Base-by-base conservation (phyloP, 208 protist genomes). In the Perkinsela sp. region DNA sequence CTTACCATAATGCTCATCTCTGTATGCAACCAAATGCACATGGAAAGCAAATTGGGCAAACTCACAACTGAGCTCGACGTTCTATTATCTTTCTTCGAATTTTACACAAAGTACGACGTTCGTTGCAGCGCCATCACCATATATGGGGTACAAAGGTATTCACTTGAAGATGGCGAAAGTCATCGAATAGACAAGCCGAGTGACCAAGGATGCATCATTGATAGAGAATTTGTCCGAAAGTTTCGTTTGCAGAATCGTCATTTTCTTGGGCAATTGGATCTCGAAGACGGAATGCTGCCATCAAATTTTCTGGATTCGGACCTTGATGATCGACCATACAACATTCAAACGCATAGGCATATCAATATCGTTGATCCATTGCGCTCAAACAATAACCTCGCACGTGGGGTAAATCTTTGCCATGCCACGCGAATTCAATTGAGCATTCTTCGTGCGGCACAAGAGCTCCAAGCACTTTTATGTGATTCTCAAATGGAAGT, bases 311-410 rank as follows among this genome's bases (percentile, higher is more conserved):
- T 30, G 16, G 13, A n/a, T 67, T 13, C 2, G 2, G 22, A 30
- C 29, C 13, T 15, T n/a, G 28, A 30, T 2, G 28, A 28, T 13
- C 31, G 48, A 6, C 16, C 15, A 30, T 28, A 29, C 31, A 48
- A 22, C n/a, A 28, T 70, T n/a, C 22, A 31, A 71, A 16, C 22
- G 31, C 15, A n/a, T 32, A 82, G 83, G 2, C 79, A 72, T 66
- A 85, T 93, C 78, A 93, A 94, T 72, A 81, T 94, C 67, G 72
- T 90, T 68, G 89, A 94, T 72, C 89, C 89, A 57, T 77, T 94
- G 70, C 81, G 88, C 57, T 86, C 78, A 79, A 82, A 77, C 74
- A 87, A 83, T 69, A 94, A 92, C 75, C 81, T 92, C 68, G 80
- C 81, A 48, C 78, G 88, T 29, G 85, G 85, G 1, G 83, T 90